A percentile compares a stretch with the other conserved stretches of the same genome.
Conservation (phyloP, 805 yeast species). For the Sungouiella blattae region DNA sequence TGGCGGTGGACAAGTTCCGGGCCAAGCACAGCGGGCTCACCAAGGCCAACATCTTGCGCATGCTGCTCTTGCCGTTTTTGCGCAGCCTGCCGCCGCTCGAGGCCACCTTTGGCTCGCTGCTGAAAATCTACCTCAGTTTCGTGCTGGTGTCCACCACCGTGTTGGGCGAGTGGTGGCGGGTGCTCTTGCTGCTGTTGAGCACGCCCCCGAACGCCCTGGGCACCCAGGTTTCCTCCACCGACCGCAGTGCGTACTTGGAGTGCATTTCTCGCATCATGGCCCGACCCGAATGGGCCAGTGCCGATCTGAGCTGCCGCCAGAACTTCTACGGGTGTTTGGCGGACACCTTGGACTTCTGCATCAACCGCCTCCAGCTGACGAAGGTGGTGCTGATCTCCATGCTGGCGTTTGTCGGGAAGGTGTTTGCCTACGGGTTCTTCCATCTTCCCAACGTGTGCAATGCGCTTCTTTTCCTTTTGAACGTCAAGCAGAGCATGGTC, state of each 20-base stretch:
- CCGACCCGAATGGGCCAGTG: slow-evolving; percentile 43
- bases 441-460: slow-evolving; percentile 52
- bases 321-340: slow-evolving; percentile 36
- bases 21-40: slow-evolving; percentile 17
- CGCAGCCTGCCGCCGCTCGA: slow-evolving; percentile 19
- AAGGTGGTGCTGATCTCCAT: slow-evolving; percentile 54
- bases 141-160: slow-evolving; percentile 29
- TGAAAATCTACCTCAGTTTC: slow-evolving; percentile 30
- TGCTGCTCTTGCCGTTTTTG: slow-evolving; percentile 34
- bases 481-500: slow-evolving; percentile 48
- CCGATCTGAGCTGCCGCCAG: slow-evolving; percentile 20
- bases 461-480: slow-evolving; percentile 54
- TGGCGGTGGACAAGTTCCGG: slow-evolving; percentile 41
- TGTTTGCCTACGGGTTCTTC: slow-evolving; percentile 61
- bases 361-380: slow-evolving; percentile 42
- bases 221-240: slow-evolving; percentile 39
- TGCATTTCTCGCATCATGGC: slow-evolving; percentile 50
- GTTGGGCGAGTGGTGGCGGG: slow-evolving; percentile 53
- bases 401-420: slow-evolving; percentile 67
- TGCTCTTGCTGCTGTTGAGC: slow-evolving; percentile 27
- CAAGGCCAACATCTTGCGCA: slow-evolving; percentile 41
- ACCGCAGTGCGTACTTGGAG: slow-evolving; percentile 52
- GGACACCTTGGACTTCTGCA: slow-evolving; percentile 52
- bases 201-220: too few species aligned
- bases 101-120: slow-evolving; percentile 14